Evolutionary conservation across 129 eudicot genomes (phyloP).

Genomic region (Saposhnikovia divaricata): DNA sequence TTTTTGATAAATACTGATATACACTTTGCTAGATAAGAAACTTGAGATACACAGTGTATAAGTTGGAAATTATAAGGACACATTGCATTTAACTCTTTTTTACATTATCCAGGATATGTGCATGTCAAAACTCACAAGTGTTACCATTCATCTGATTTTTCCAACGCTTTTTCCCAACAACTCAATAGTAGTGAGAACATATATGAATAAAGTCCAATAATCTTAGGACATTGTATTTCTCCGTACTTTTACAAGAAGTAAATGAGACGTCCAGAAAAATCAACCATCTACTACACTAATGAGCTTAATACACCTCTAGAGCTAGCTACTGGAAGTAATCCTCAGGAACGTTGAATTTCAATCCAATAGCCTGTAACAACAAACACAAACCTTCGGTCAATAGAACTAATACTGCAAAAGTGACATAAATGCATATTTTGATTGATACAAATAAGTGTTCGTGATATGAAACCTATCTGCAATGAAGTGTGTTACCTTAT

Average conservation of each 20-base stretch:
- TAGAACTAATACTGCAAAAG: not conserved
- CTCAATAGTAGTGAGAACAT: no score
- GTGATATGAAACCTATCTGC: not conserved
- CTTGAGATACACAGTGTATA: no score
- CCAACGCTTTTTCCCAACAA: no score
- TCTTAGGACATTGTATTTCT: no score
- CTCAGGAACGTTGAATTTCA: constrained; percentile 78
- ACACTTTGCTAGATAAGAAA: no score
- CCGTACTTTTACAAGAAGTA: not conserved
- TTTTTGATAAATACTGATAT: no score
- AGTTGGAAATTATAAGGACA: no score
- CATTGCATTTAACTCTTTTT: no score
- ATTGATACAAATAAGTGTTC: not conserved
- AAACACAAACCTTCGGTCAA: not conserved
- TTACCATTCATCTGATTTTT: no score
- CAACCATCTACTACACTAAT: not conserved
- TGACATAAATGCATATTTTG: not conserved
- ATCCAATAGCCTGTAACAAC: constrained; percentile 65
- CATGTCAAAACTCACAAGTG: no score
- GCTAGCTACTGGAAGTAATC: constrained; percentile 37
- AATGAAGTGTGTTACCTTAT: not conserved
- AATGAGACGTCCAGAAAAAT: not conserved
- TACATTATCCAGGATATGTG: no score
- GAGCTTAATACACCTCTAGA: not conserved
- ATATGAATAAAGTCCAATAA: no score